Evolutionary conservation across 345 rosid species (phyloP).

Genomic region (Pistacia atlantica): DNA sequence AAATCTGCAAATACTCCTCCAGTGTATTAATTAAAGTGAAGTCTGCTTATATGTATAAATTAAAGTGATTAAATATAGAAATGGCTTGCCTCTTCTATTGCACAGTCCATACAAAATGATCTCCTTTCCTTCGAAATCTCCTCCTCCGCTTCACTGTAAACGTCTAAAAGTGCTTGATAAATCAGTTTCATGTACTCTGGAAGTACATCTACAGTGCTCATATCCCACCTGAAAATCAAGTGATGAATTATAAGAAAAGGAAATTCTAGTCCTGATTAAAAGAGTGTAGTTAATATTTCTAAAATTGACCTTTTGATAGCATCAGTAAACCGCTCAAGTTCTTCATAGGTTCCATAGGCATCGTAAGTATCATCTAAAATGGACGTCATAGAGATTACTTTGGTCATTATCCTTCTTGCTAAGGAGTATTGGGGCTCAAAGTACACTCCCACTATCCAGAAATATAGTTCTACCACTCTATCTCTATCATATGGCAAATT

Average conservation of each 20-base stretch:
- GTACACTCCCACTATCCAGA: conserved; percentile 4
- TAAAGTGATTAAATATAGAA: too few relatives aligned
- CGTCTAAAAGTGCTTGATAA: neutral
- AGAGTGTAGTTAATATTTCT: too few relatives aligned
- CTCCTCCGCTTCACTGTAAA: conserved; percentile 17
- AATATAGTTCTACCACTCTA: neutral
- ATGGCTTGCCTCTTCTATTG: neutral
- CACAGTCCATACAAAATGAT: neutral
- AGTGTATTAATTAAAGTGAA: neutral
- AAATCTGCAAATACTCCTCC: conserved; percentile 3
- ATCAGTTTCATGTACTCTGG: conserved; percentile 27
- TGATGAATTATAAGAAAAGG: too few relatives aligned
- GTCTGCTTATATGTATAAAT: neutral
- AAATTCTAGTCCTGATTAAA: too few relatives aligned
- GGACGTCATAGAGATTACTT: conserved; percentile 20
- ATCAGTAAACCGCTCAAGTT: conserved; percentile 21
- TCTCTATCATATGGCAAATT: conserved; percentile 32
- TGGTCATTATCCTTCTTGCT: conserved; percentile 20
- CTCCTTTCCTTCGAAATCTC: neutral
- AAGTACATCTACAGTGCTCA: neutral
- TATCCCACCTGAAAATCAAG: conserved; percentile 1
- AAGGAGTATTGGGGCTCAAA: conserved; percentile 20
- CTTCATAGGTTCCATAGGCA: conserved; percentile 33
- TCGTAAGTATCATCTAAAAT: conserved; percentile 30
- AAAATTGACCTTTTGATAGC: conserved; percentile 27